Conservation (phyloP, 495 filamentous ascomycete species). For the Trichoderma orchidacearum region DNA sequence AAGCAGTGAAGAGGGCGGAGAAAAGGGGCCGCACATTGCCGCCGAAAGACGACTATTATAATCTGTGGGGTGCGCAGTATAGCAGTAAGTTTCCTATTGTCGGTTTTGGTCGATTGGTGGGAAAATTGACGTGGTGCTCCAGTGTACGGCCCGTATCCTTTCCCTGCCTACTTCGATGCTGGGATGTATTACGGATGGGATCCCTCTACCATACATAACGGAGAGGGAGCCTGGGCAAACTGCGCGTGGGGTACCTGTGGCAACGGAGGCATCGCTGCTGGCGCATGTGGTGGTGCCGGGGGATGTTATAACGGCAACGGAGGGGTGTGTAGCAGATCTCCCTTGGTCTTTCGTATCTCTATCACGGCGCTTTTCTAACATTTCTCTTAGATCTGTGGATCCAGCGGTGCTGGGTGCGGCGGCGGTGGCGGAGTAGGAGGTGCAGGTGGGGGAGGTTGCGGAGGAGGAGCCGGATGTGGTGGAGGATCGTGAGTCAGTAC, state of each 20-base stretch:
- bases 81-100: background rate
- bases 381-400: background rate
- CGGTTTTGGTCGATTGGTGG: too few relatives aligned
- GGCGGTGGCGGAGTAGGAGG: background rate
- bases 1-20: background rate
- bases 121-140: background rate
- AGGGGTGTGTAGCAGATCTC: background rate
- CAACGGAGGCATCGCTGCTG: background rate
- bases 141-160: background rate
- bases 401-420: background rate
- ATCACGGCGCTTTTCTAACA: too few relatives aligned
- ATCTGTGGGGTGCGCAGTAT: background rate
- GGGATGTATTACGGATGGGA: background rate
- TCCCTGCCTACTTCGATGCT: background rate
- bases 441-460: background rate
- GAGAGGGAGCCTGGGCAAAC: background rate
- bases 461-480: background rate
- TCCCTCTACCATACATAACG: background rate
- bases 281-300: background rate
- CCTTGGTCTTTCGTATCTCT: too few relatives aligned
- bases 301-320: background rate
- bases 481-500: background rate
- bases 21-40: background rate
- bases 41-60: background rate
- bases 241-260: background rate